Percentiles rank a stretch among this genome's conserved stretches.
phyloP scores from a whole-genome alignment of 352 stramenopile species.

The Detonula confervacea region DNA sequence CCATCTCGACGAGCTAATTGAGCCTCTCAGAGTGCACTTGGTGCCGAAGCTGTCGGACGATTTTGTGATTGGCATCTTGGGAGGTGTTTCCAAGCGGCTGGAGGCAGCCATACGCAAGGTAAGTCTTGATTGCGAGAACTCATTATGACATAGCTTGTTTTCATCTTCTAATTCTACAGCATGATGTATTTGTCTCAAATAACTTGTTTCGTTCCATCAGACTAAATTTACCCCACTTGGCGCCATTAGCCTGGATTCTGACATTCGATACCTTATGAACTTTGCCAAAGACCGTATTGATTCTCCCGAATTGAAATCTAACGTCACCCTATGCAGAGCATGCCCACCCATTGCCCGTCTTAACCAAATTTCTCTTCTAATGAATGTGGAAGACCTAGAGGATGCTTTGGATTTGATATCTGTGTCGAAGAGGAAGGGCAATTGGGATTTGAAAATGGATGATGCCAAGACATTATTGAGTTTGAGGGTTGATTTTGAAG shows the following conservation, averaged over 20 bases:
- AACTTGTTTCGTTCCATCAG: constrained; percentile 13
- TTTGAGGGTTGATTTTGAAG: constrained; percentile 80
- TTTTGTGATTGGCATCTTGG: constrained; percentile 70
- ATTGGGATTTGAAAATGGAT: constrained; percentile 83
- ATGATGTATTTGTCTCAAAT: too few relatives aligned
- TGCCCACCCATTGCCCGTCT: constrained; percentile 72
- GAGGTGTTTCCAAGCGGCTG: constrained; percentile 71
- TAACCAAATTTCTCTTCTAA: constrained; percentile 75
- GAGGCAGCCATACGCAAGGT: constrained; percentile 76
- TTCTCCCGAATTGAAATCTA: constrained; percentile 66
- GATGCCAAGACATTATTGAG: constrained; percentile 73
- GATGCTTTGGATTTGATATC: constrained; percentile 83
- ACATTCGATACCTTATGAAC: constrained; percentile 78
- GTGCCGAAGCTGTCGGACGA: constrained; percentile 70
- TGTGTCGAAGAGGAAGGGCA: constrained; percentile 77
- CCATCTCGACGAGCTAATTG: constrained; percentile 74
- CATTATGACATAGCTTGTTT: not conserved
- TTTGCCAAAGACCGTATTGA: constrained; percentile 77
- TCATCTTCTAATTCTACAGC: too few relatives aligned
- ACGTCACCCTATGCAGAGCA: constrained; percentile 63
- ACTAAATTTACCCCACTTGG: constrained; percentile 79
- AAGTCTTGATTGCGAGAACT: constrained; percentile 8
- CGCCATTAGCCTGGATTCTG: constrained; percentile 78
- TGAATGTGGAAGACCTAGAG: constrained; percentile 84
- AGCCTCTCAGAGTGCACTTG: constrained; percentile 68